phyloP scores from a whole-genome alignment of 805 yeast species.

The Starmerella stigmatis region DNA sequence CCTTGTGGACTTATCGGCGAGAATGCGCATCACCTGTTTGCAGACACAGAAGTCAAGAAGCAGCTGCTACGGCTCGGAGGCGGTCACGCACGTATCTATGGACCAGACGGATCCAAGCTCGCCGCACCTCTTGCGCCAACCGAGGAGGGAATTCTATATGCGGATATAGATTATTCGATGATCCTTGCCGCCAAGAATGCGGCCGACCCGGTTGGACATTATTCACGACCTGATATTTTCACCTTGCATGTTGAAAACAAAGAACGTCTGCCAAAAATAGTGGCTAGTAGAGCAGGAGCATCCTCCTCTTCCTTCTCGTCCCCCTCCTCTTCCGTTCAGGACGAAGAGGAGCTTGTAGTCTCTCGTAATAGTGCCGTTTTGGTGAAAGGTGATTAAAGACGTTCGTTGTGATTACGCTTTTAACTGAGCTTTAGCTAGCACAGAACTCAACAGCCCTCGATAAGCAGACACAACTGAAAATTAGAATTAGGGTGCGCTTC shows the following conservation, averaged over 20 bases:
- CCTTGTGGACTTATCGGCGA: neutral
- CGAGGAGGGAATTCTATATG: constrained; percentile 13
- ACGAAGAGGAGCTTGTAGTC: too few species aligned
- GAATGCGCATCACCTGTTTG: neutral
- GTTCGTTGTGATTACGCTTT: too few species aligned
- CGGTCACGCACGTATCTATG: constrained; percentile 14
- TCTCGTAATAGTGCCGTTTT: too few species aligned
- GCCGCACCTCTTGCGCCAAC: constrained; percentile 1
- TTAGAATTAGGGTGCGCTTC: too few species aligned
- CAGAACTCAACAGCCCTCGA: too few species aligned
- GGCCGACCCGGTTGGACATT: constrained; percentile 17
- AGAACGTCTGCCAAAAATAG: neutral
- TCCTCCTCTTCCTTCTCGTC: too few species aligned
- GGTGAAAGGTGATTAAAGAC: too few species aligned
- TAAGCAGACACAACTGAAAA: too few species aligned
- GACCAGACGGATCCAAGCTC: constrained; percentile 12
- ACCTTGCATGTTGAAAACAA: neutral
- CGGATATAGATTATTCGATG: constrained; percentile 4
- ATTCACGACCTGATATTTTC: constrained; percentile 7
- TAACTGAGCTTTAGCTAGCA: too few species aligned
- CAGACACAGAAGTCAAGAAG: constrained; percentile 5
- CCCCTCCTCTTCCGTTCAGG: too few species aligned
- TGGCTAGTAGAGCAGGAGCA: too few species aligned
- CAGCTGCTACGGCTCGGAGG: constrained; percentile 6
- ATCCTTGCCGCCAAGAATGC: constrained; percentile 8